Base-by-base conservation (phyloP, 2,329 filamentous ascomycete species). In the Penicillium sumatraense region DNA sequence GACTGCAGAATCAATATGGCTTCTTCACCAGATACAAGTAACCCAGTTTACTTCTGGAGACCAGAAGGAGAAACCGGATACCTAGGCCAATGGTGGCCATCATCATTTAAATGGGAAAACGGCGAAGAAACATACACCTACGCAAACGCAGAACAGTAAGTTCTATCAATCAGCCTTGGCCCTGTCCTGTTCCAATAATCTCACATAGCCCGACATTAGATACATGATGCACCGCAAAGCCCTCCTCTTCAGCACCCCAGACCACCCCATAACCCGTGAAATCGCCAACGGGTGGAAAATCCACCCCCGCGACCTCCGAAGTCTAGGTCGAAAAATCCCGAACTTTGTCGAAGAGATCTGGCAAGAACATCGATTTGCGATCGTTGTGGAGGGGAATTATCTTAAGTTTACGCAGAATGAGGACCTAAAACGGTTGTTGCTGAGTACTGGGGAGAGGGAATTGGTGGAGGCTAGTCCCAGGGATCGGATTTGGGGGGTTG, bases 11-110 rank as follows among this genome's bases (percentile, higher is more conserved):
- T 9, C 24, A 44, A 27, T 23, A 5, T 23, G 13, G 40, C 40
- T 14, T 27, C n/a, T 18, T 27, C 23, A 10, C 23, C 23, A 47
- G 44, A 31, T 18, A 44, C 45, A 6, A 29, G 31, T 14, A 44
- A 38, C 13, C 53, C 53, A n/a, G 49, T 58, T 6, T 58, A 53
- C n/a, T 58, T 58, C 42, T 60, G 52, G 51, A 55, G 49, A 42
- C 42, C 51, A 51, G 45, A 58, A 45, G 55, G 38, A 36, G 58
- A 60, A 11, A 49, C 20, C 8, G 55, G 58, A 16, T 53, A 13
- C 8, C 20, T 60, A 10, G 58, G 55, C 23, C 51, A 58, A 27
- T 59, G 56, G 56, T 58, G 46, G 40, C 56, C 56, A 47, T 58
- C 56, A 3, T 53, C 56, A 21, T 58, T 58, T 8, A 18, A 33